Percentiles rank a stretch among this genome's conserved stretches.
phyloP scores from a whole-genome alignment of 1,284 basidiomycete genomes.

The Cutaneotrichosporon sp. region DNA sequence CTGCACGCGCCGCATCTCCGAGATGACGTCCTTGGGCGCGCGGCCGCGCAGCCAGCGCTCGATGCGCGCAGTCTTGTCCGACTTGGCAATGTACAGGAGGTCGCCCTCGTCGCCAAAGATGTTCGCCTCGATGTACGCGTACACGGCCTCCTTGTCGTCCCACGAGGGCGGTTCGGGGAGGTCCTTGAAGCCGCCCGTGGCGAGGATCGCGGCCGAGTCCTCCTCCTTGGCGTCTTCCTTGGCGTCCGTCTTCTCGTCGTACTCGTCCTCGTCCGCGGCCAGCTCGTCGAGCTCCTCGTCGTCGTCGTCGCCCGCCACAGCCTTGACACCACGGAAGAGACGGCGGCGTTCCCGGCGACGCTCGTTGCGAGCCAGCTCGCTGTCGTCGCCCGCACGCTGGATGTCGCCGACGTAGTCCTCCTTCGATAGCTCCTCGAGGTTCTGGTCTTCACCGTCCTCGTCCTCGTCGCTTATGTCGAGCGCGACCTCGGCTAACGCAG shows the following conservation, averaged over 20 bases:
- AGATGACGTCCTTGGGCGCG: constrained; percentile 36
- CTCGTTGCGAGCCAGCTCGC: constrained; percentile 12
- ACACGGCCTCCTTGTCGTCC: constrained; percentile 37
- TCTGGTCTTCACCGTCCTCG: constrained; percentile 31
- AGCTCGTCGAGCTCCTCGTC: constrained; percentile 28
- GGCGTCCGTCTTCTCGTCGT: constrained; percentile 23
- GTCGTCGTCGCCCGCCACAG: constrained; percentile 18
- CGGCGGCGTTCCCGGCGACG: constrained; percentile 17
- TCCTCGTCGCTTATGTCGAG: constrained; percentile 1
- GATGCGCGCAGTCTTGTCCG: constrained; percentile 23
- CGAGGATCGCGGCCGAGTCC: constrained; percentile 6
- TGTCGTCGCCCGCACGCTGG: constrained; percentile 22
- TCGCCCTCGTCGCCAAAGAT: constrained; percentile 38
- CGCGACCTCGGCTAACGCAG: constrained; percentile 3
- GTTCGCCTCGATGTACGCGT: constrained; percentile 34
- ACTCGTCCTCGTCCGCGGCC: constrained; percentile 23
- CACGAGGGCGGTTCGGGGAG: constrained; percentile 26
- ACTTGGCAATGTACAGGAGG: constrained; percentile 27
- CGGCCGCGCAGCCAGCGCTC: constrained; percentile 39
- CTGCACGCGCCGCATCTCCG: constrained; percentile 61
- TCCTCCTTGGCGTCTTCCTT: constrained; percentile 24
- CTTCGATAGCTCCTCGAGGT: constrained; percentile 52
- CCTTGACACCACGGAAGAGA: constrained; percentile 18
- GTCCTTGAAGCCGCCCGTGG: constrained; percentile 19
- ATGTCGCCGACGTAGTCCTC: constrained; percentile 30